Evolutionary conservation across 805 yeast genomes (phyloP).

Genomic region (Metschnikowia cubensis): DNA sequence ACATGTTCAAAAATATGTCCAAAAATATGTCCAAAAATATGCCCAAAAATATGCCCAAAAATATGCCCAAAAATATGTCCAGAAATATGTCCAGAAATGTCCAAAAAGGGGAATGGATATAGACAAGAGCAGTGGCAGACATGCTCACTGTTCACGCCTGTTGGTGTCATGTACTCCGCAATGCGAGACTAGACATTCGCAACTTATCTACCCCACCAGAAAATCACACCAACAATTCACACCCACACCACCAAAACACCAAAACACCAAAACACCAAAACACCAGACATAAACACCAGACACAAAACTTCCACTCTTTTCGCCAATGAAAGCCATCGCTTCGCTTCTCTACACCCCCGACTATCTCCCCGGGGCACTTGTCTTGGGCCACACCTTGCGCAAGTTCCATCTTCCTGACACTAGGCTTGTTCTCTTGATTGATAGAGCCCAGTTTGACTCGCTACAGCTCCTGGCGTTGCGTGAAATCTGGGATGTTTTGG

Average conservation of each 20-base stretch:
- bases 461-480: constrained; percentile 27
- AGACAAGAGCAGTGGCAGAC: no score
- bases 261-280: background rate
- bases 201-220: constrained; percentile 2
- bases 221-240: background rate
- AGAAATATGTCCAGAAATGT: no score
- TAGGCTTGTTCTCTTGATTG: constrained; percentile 32
- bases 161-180: constrained; percentile 5
- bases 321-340: constrained; percentile 16
- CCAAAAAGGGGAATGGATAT: no score
- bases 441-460: constrained; percentile 22
- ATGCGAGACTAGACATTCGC: background rate
- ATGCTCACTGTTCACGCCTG: no score
- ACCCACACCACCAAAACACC: background rate
- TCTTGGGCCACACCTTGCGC: constrained; percentile 38
- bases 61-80: no score
- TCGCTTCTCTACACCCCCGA: constrained; percentile 41
- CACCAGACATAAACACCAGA: no score
- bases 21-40: no score
- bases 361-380: constrained; percentile 57
- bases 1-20: no score
- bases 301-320: background rate
- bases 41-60: no score
- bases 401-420: constrained; percentile 10
- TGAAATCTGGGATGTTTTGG: constrained; percentile 27